Conservation (phyloP, 2,329 filamentous ascomycete species). For the Aureobasidium vineae region DNA sequence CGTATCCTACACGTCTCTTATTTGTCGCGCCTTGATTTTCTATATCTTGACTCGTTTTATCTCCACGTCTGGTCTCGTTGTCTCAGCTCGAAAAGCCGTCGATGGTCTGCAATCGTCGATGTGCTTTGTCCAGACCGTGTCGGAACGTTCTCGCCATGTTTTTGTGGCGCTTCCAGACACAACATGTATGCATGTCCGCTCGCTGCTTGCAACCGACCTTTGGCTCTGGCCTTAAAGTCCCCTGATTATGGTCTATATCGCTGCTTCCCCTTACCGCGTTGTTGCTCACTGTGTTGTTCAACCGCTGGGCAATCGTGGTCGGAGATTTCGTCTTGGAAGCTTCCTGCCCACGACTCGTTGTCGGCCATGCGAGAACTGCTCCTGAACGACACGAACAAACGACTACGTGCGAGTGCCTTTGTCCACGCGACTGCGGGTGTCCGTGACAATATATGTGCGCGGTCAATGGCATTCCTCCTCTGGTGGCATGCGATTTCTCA, state of each 20-base stretch:
- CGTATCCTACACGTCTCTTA: neutral
- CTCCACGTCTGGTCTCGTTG: neutral
- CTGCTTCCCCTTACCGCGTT: neutral
- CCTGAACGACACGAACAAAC: neutral
- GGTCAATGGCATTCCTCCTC: neutral
- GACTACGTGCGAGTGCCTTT: neutral
- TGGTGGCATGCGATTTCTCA: neutral
- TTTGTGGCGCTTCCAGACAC: conserved; percentile 19
- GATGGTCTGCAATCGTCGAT: conserved; percentile 1
- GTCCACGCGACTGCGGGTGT: neutral
- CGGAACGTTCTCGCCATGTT: conserved; percentile 7
- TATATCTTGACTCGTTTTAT: neutral
- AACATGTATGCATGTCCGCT: conserved; percentile 9
- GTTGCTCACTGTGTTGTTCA: neutral
- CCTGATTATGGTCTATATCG: neutral
- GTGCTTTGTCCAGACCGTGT: conserved; percentile 14
- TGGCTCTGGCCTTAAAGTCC: neutral
- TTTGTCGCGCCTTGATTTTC: neutral
- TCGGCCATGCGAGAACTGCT: neutral
- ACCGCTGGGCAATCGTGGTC: neutral
- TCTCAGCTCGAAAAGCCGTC: neutral
- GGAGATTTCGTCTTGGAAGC: neutral
- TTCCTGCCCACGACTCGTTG: neutral
- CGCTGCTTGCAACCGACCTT: neutral
- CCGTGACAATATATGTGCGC: neutral